A percentile compares a stretch with the other conserved stretches of the same genome.
Evolutionary conservation across 805 yeast genomes (phyloP).

Genomic region (Naumovozyma baii): DNA sequence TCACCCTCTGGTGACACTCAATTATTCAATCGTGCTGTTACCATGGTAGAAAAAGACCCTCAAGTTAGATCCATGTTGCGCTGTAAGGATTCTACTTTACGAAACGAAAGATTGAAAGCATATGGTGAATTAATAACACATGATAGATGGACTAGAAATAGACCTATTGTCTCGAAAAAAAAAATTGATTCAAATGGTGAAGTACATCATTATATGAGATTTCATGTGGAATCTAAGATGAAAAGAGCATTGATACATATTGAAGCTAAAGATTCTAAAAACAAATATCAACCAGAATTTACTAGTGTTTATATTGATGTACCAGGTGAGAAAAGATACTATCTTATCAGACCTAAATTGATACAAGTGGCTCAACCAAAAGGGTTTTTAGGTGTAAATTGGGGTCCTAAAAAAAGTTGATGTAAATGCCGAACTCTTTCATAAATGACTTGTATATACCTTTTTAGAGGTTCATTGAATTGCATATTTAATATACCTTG

Average conservation of each 20-base stretch:
- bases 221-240: conserved; percentile 67
- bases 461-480: too few species aligned
- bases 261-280: conserved; percentile 63
- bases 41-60: conserved; percentile 59
- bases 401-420: conserved; percentile 67
- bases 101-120: conserved; percentile 62
- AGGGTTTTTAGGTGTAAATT: conserved; percentile 72
- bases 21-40: conserved; percentile 79
- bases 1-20: conserved; percentile 89
- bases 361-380: conserved; percentile 35
- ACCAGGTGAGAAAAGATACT: conserved; percentile 58
- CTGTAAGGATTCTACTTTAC: conserved; percentile 32
- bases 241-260: conserved; percentile 63
- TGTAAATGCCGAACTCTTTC: conserved; percentile 2
- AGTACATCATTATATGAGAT: conserved; percentile 75
- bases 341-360: conserved; percentile 56
- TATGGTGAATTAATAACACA: conserved; percentile 60
- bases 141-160: conserved; percentile 79
- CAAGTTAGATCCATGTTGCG: conserved; percentile 48
- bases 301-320: conserved; percentile 68
- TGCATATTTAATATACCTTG: too few species aligned
- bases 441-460: too few species aligned
- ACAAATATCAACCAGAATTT: conserved; percentile 57
- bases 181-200: conserved; percentile 65
- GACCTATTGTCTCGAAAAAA: conserved; percentile 64